phyloP scores from a whole-genome alignment of 305 asterid genomes.

The Fraxinus velutina region DNA sequence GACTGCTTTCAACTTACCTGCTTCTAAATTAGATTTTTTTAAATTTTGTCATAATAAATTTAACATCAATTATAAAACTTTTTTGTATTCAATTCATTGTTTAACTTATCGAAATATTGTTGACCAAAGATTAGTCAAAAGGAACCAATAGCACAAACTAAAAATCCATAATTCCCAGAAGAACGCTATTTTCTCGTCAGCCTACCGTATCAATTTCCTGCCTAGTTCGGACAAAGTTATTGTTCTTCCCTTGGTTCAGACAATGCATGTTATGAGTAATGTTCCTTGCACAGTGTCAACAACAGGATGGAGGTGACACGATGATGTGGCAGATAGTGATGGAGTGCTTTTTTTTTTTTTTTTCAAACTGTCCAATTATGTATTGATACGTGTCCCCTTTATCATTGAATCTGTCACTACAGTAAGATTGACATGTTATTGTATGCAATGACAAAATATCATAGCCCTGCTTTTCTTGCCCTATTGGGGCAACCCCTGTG shows the following conservation, averaged over 20 bases:
- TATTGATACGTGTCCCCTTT: no score
- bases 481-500: neutral
- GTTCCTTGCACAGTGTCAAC: no score
- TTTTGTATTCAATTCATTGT: neutral
- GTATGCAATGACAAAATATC: neutral
- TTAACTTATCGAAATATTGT: neutral
- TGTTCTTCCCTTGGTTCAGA: neutral
- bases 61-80: neutral
- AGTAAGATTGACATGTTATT: no score
- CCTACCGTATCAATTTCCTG: neutral
- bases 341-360: no score
- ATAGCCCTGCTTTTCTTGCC: neutral
- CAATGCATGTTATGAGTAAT: neutral
- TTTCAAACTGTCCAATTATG: no score
- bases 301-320: no score
- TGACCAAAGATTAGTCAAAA: neutral
- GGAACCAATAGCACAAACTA: neutral
- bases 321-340: no score
- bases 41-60: no score
- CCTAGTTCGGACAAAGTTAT: neutral
- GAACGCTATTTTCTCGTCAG: neutral
- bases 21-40: no score
- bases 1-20: constrained; percentile 58
- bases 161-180: neutral
- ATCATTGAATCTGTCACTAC: no score